Conservation (phyloP, 2,329 filamentous ascomycete genomes). For the Harringtonia aguacate region DNA sequence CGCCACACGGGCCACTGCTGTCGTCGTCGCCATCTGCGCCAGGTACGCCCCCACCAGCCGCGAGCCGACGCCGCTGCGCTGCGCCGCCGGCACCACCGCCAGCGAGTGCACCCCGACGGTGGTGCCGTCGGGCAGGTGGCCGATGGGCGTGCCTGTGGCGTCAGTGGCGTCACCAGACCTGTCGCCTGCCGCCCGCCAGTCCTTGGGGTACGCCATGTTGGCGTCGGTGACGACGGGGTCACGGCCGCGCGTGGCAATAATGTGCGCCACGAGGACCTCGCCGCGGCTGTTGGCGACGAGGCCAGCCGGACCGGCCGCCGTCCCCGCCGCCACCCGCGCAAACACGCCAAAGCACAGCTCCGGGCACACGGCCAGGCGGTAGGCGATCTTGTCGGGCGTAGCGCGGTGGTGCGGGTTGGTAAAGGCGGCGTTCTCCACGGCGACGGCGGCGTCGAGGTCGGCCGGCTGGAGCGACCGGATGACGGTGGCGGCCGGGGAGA, state of each 20-base stretch:
- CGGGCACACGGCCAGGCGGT: constrained; percentile 63
- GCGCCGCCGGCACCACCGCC: constrained; percentile 65
- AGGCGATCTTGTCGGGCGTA: constrained; percentile 52
- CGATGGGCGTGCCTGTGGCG: constrained; percentile 36
- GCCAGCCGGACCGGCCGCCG: too few species aligned
- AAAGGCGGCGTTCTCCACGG: constrained; percentile 45
- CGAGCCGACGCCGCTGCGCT: constrained; percentile 62
- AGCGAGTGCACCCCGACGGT: constrained; percentile 78
- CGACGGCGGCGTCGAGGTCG: constrained; percentile 50
- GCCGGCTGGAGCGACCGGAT: constrained; percentile 60
- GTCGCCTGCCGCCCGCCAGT: constrained; percentile 47
- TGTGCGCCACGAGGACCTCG: constrained; percentile 65
- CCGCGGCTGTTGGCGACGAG: constrained; percentile 42
- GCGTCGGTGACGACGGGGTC: constrained; percentile 56
- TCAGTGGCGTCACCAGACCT: constrained; percentile 23
- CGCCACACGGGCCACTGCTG: constrained; percentile 52
- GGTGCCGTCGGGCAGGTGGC: constrained; percentile 62
- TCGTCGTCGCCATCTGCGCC: constrained; percentile 61
- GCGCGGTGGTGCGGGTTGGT: constrained; percentile 36
- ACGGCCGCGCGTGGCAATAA: constrained; percentile 62
- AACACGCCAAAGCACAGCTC: constrained; percentile 75
- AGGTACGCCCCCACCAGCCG: constrained; percentile 67
- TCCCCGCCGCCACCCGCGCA: constrained; percentile 8
- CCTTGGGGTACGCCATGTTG: constrained; percentile 62
- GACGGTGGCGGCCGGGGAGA: constrained; percentile 25